Base-by-base conservation (phyloP, 257 asterid species). In the Lithospermum erythrorhizon region DNA sequence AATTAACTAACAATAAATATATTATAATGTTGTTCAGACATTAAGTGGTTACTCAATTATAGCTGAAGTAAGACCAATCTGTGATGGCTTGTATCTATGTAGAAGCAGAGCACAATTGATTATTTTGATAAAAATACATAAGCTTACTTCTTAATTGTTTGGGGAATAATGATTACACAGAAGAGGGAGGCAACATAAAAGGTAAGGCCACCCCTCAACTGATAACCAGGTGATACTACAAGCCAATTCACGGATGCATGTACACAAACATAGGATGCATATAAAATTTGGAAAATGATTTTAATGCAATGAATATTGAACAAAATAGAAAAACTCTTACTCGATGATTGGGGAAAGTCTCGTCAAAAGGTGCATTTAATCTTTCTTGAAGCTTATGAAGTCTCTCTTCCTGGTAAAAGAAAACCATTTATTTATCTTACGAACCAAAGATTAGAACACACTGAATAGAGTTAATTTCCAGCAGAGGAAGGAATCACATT, bases 341-440 rank as follows among this genome's bases (percentile, higher is more conserved):
- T 77, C 78, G 95, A 81, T 88, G 98, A 70, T 84, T 90, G 25
- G 58, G 17, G 58, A 74, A 73, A 68, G 76, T 69, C 76, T 91
- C 98, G 29, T 88, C 98, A 74, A 78, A 91, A 70, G 96, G 85
- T 63, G 86, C 81, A 54, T 84, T 86, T 57, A 91, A 54, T 60
- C 95, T 91, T 57, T 86, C 84, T 76, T 83, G 85, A 79, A 91
- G 88, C 72, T 67, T 72, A 18, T 57, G 83, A 67, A 91, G 83
- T 63, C 86, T 75, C 70, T 82, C 80, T 82, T 85, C 96, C 98
- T 87, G 87, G 62, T 55, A 73, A 72, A 64, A 71, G 49, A 41
- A 41, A 11, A 13, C 16, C 49, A 41, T 6, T 41, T 14, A 14
- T 41, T 35, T 35, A 35, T 35, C 13, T 10, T 35, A 27, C 13